Base-by-base conservation (phyloP, 2,329 filamentous ascomycete genomes). In the Aspergillus hiratsukae region DNA sequence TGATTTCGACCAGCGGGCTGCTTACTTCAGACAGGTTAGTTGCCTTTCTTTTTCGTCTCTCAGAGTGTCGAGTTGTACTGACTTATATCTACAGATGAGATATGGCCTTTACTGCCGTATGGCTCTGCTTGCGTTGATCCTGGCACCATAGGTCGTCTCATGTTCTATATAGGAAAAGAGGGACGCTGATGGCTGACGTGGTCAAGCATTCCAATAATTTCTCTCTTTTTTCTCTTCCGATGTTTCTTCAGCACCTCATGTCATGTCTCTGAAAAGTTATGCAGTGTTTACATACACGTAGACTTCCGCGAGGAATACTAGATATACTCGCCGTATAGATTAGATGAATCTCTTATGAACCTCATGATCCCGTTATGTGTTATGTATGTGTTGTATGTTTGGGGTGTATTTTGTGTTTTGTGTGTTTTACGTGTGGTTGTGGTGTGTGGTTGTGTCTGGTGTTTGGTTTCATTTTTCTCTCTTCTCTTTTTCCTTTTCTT, bases 1-100 rank as follows among this genome's bases (percentile, higher is more conserved):
- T 50, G 94, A 99, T 76, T 96, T 95, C 78, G 94, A 99, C 78
- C 91, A 95, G 73, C 81, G 94, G 66, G 94, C 94, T 57, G 93
- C 94, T 55, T 99, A 99, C 80, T 99, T 99, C 79, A 87, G 94
- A 89, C 94, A 99, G 89, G 93, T 96, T 78, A 86, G 89, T 83
- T 59, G 23, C 19, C 27, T 19, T 56, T 48, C 43, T 53, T 41
- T 48, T 23, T 40, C 14, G 2, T 14, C 25, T 51, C 17, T 31
- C 37, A 51, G 48, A 28, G 21, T 11, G 19, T 29, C 46, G 31
- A 37, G 29, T 49, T 55, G 55, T 63, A 63, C 80, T 85, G 74
- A 86, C 72, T 50, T 29, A 62, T 56, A 25, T 37, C 49, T 59
- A 57, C 69, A 97, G 92, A 97, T 97, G 93, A 86, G 88, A 78